A percentile compares a stretch with the other conserved stretches of the same genome.
phyloP scores from a whole-genome alignment of 192 early-diverging fungal genomes.

The Coemansia sp. region DNA sequence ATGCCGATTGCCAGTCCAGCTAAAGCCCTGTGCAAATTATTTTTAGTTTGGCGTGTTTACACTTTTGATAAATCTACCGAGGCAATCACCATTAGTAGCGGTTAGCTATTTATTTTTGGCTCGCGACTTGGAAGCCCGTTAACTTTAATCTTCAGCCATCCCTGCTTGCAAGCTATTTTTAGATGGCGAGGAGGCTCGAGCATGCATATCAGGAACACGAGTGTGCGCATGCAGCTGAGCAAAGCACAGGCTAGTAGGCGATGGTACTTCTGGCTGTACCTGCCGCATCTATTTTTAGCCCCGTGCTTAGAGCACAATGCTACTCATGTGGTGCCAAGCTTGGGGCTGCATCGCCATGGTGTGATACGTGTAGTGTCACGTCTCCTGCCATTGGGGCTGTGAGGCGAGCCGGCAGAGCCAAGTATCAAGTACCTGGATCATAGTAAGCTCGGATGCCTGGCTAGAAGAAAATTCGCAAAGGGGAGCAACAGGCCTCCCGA shows the following conservation, averaged over 20 bases:
- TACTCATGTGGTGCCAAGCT: not conserved
- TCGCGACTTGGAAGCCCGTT: not conserved
- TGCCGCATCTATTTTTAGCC: constrained; percentile 8
- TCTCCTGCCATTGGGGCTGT: not conserved
- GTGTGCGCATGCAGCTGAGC: not conserved
- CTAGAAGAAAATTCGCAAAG: not conserved
- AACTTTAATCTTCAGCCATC: not conserved
- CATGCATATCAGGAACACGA: not conserved
- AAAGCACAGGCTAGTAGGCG: not conserved
- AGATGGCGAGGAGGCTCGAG: not conserved
- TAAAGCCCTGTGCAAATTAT: not conserved
- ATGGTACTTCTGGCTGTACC: not conserved
- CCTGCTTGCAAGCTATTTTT: constrained; percentile 6
- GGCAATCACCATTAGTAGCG: not conserved
- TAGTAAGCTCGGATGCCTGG: not conserved
- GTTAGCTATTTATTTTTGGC: not conserved
- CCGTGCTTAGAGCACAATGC: not conserved
- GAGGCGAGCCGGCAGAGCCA: not conserved
- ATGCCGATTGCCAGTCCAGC: not conserved
- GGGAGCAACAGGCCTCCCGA: not conserved
- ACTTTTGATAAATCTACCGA: not conserved
- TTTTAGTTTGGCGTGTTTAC: not conserved
- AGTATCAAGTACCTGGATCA: not conserved
- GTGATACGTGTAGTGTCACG: not conserved
- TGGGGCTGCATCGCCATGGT: not conserved